Evolutionary conservation across 176 grass and related monocot species (phyloP).

Genomic region (Aechmea fasciata): DNA sequence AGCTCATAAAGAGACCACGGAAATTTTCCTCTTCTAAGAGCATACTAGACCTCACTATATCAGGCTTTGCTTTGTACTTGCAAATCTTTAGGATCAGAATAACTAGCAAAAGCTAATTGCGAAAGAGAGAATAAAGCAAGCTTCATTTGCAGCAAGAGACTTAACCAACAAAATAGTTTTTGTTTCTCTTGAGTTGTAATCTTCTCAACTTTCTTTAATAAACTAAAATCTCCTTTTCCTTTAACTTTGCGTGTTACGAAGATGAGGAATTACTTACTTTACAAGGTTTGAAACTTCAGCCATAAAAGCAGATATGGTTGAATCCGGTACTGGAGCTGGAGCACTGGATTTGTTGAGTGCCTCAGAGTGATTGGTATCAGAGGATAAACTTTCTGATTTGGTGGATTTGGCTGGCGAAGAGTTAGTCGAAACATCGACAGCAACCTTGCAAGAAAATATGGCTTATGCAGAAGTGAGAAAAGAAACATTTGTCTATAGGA

Average conservation of each 20-base stretch:
- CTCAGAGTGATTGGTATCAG: slow-evolving; percentile 13
- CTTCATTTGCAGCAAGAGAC: not conserved
- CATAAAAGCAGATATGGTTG: slow-evolving; percentile 33
- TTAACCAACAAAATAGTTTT: not conserved
- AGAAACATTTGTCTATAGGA: slow-evolving; percentile 5
- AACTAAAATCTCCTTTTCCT: not conserved
- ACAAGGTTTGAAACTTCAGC: slow-evolving; percentile 37
- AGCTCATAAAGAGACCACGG: not conserved
- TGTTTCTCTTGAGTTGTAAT: not conserved
- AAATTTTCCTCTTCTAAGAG: not conserved
- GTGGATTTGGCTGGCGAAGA: slow-evolving; percentile 14
- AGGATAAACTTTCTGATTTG: slow-evolving; percentile 14
- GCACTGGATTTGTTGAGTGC: slow-evolving; percentile 2
- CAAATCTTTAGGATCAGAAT: not conserved
- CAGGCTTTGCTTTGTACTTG: not conserved
- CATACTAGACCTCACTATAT: not conserved
- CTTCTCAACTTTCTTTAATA: not conserved
- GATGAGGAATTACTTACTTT: slow-evolving; percentile 22
- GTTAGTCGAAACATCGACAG: slow-evolving; percentile 26
- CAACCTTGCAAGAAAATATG: slow-evolving; percentile 25
- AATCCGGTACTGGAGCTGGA: slow-evolving; percentile 20
- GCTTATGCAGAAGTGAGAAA: not conserved
- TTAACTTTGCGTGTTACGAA: not conserved
- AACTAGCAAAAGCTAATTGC: not conserved
- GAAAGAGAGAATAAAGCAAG: not conserved